phyloP scores from a whole-genome alignment of 106 monocot genomes.

The Acanthochlamys bracteata region DNA sequence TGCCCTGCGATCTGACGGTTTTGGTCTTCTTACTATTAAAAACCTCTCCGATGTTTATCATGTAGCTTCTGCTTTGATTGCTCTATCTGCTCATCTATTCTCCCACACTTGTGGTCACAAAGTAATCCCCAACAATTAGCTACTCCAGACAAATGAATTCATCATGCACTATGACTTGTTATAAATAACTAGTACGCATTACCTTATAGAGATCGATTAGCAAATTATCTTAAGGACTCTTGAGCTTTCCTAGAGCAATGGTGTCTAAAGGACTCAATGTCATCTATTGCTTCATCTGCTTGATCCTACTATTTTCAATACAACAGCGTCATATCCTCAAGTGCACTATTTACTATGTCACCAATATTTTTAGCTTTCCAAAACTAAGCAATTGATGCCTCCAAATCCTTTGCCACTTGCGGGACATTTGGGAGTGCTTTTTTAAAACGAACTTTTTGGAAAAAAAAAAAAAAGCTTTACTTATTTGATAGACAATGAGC shows the following conservation, averaged over 20 bases:
- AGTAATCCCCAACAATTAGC: neutral
- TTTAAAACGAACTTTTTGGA: no score
- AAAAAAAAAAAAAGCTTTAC: no score
- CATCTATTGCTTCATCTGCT: constrained; percentile 64
- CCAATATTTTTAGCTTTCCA: constrained; percentile 76
- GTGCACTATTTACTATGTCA: constrained; percentile 66
- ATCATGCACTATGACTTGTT: neutral
- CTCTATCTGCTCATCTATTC: constrained; percentile 48
- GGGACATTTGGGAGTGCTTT: no score
- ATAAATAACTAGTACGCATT: neutral
- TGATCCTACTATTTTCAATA: constrained; percentile 80
- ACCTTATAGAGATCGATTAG: constrained; percentile 89
- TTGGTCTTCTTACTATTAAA: constrained; percentile 73
- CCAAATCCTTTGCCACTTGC: constrained; percentile 76
- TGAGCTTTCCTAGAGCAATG: constrained; percentile 66
- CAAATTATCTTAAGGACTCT: constrained; percentile 81
- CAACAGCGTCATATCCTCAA: constrained; percentile 84
- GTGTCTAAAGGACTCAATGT: constrained; percentile 60
- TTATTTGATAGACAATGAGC: no score
- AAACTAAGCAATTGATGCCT: constrained; percentile 58
- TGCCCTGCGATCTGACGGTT: constrained; percentile 69
- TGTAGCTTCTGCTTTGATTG: constrained; percentile 56
- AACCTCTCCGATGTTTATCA: constrained; percentile 51
- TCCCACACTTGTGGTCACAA: constrained; percentile 43
- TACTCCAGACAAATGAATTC: neutral